Base-by-base conservation (phyloP, 805 yeast genomes). In the Candida ficus region DNA sequence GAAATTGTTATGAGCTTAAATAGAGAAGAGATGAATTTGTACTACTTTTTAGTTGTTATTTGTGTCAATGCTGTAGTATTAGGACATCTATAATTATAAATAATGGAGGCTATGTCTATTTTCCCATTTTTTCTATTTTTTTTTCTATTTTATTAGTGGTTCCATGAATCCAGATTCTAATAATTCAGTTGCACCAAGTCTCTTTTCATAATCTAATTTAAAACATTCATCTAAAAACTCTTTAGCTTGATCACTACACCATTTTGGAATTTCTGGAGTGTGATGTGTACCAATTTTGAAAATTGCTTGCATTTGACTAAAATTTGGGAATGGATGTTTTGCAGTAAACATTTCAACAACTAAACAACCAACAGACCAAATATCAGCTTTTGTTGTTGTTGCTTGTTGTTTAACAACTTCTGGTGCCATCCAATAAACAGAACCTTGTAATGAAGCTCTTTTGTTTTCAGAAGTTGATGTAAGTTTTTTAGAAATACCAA, bases 361-460 rank as follows among this genome's bases (percentile, higher is more conserved):
- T 20, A 93, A 72, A 60, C 98, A 93, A 1, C 98, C 99, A 9
- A 95, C 83, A 1, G 96, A 87, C 99, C 99, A 93, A 20, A 93
- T 88, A 60, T 93, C 99, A 0, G 96, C 95, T 61, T 87, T 88
- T 29, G 83, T 80, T 2, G 98, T 91, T 39, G 91, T 86, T 0
- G 89, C 86, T 2, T 86, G 81, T 56, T 90, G 97, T 54, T 89
- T 87, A 14, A 93, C 98, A 8, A 93, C 98, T 59, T 93, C 99
- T 0, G 99, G 99, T 0, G 99, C 98, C 99, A 93, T 93, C 98
- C 99, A 93, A 57, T 83, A 93, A 0, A 91, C 89, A 0, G 96
- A 87, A 0, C 99, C 99, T 62, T 91, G 97, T 39, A 88, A 64
- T 0, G 96, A 88, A 2, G 86, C 90, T 33, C 97, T 74, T 48